A percentile compares a stretch with the other conserved stretches of the same genome.
Conservation (phyloP, 129 eudicot genomes). For the Arctium lappa region DNA sequence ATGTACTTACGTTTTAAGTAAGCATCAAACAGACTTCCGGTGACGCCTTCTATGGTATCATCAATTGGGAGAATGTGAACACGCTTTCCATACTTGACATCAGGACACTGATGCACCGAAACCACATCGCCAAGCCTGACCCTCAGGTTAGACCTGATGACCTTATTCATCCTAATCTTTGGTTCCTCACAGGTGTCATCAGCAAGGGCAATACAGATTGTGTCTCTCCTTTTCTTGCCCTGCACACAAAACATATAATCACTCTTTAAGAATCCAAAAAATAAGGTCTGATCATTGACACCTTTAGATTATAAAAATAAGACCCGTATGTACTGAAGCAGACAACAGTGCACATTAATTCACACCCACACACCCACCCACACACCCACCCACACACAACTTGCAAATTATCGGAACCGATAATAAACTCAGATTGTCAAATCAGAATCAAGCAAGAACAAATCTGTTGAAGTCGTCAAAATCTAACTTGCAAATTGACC, state of each 20-base stretch:
- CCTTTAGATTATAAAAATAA: neutral
- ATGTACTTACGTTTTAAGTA: slow-evolving; percentile 72
- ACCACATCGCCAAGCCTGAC: slow-evolving; percentile 88
- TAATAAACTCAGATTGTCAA: neutral
- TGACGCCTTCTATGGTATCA: slow-evolving; percentile 86
- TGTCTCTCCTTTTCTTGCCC: slow-evolving; percentile 92
- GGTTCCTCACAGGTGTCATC: slow-evolving; percentile 94
- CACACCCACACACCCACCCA: neutral
- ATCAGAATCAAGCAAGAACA: neutral
- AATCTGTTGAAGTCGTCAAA: neutral
- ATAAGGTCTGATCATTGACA: neutral
- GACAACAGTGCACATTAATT: neutral
- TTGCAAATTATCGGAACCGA: neutral
- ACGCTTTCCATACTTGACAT: slow-evolving; percentile 94
- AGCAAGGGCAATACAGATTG: slow-evolving; percentile 87
- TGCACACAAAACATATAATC: slow-evolving; percentile 18
- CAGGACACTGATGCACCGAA: slow-evolving; percentile 86
- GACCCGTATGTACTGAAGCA: neutral
- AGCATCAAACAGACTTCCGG: slow-evolving; percentile 85
- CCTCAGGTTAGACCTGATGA: slow-evolving; percentile 74
- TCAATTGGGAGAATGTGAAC: slow-evolving; percentile 90
- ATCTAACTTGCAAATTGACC: neutral
- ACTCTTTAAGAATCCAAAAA: neutral
- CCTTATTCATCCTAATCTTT: slow-evolving; percentile 87
- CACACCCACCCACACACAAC: neutral